Conservation (phyloP, 1,284 basidiomycete species). For the Coniferiporia sulphurascens region DNA sequence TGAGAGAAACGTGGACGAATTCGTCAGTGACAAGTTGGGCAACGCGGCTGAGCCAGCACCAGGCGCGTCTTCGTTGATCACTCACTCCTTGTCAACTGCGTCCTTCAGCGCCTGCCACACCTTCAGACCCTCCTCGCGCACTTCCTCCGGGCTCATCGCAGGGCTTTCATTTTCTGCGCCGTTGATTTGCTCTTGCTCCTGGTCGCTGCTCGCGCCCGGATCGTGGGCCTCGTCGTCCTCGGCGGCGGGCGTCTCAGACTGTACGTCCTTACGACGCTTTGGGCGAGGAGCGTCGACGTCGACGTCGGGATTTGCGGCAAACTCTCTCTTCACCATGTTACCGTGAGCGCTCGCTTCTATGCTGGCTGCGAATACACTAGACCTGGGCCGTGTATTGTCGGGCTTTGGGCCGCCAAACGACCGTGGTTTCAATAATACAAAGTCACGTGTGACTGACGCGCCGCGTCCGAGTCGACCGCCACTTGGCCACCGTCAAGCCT, state of each 20-base stretch:
- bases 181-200: constrained; percentile 22
- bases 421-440: neutral
- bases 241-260: constrained; percentile 20
- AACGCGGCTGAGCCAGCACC: constrained; percentile 30
- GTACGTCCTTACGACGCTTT: constrained; percentile 62
- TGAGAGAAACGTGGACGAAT: constrained; percentile 11
- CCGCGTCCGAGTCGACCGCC: too few relatives aligned
- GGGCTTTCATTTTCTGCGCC: constrained; percentile 24
- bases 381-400: neutral
- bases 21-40: constrained; percentile 24
- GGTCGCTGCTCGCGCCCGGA: constrained; percentile 12
- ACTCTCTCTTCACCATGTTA: constrained; percentile 64
- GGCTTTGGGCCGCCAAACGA: neutral
- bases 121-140: constrained; percentile 57
- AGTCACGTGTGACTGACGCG: neutral
- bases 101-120: constrained; percentile 73
- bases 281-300: constrained; percentile 56
- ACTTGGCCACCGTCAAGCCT: too few relatives aligned
- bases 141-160: constrained; percentile 35
- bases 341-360: neutral
- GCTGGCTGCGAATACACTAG: neutral
- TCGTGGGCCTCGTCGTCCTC: constrained; percentile 21
- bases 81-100: constrained; percentile 79
- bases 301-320: constrained; percentile 42
- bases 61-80: constrained; percentile 35